Percentiles rank a stretch among this genome's conserved stretches.
Evolutionary conservation across 1,284 basidiomycete species (phyloP).

Genomic region (Moniliella sp.): DNA sequence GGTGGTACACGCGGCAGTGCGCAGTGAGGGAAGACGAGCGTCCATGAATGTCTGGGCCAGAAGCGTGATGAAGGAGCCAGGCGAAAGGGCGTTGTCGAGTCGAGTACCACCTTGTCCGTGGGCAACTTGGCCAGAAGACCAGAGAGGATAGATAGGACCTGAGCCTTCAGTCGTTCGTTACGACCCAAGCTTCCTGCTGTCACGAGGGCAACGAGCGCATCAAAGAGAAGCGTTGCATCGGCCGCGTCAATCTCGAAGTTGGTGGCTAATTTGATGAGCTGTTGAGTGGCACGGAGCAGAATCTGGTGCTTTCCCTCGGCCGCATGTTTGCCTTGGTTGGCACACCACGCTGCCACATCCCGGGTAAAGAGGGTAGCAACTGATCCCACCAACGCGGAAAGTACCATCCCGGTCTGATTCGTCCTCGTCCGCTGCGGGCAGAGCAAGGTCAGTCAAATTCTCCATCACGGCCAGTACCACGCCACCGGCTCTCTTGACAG

Average conservation of each 20-base stretch:
- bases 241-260: neutral
- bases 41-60: neutral
- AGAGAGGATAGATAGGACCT: constrained; percentile 57
- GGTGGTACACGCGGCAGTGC: neutral
- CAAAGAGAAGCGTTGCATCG: neutral
- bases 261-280: neutral
- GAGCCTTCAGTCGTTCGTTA: constrained; percentile 63
- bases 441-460: neutral
- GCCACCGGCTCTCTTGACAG: constrained; percentile 72
- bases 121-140: constrained; percentile 44
- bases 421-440: too few relatives aligned
- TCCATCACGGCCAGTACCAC: constrained; percentile 72
- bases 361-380: too few relatives aligned
- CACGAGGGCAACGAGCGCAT: neutral
- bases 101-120: too few relatives aligned
- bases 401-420: too few relatives aligned
- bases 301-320: too few relatives aligned
- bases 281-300: too few relatives aligned
- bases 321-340: too few relatives aligned
- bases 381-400: too few relatives aligned
- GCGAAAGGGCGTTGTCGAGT: too few relatives aligned
- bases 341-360: too few relatives aligned
- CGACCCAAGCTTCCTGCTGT: neutral
- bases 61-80: too few relatives aligned
- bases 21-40: neutral